Evolutionary conservation across 176 grass and related monocot species (phyloP).

Genomic region (Thinopyrum elongatum): DNA sequence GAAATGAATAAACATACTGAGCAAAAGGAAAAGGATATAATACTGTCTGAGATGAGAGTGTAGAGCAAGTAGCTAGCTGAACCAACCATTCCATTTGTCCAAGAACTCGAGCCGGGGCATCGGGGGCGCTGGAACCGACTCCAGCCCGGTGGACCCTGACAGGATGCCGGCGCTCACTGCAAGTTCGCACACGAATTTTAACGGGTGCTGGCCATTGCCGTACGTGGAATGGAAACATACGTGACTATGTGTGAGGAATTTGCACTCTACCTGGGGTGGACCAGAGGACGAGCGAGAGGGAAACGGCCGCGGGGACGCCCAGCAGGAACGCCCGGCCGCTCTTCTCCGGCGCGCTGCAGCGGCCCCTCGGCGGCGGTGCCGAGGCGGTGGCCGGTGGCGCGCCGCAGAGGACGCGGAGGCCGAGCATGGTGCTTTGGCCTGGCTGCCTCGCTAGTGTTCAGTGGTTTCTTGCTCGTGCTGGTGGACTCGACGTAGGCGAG

Average conservation of each 20-base stretch:
- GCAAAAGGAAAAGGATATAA: too few species aligned
- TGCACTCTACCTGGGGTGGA: conserved; percentile 53
- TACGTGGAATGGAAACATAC: too few species aligned
- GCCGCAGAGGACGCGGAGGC: conserved; percentile 16
- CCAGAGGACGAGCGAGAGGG: conserved; percentile 65
- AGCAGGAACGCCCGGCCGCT: conserved; percentile 17
- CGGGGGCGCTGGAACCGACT: conserved; percentile 68
- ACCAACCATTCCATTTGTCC: conserved; percentile 77
- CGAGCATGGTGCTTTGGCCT: conserved; percentile 21
- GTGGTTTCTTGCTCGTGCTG: not conserved
- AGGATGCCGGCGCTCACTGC: conserved; percentile 92
- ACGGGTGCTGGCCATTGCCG: not conserved
- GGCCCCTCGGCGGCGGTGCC: not conserved
- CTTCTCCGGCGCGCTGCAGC: conserved; percentile 21
- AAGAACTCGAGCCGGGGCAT: conserved; percentile 82
- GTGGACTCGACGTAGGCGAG: not conserved
- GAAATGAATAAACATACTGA: not conserved
- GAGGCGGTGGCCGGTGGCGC: conserved; percentile 21
- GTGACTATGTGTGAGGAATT: not conserved
- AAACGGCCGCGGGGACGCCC: conserved; percentile 46
- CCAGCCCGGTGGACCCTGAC: conserved; percentile 79
- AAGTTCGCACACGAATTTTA: not conserved
- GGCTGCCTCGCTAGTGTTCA: not conserved
- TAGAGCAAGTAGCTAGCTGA: not conserved
- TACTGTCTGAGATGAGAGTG: too few species aligned